Evolutionary conservation across 2,329 filamentous ascomycete species (phyloP).

Genomic region (Arthrobotrys entomopaga): DNA sequence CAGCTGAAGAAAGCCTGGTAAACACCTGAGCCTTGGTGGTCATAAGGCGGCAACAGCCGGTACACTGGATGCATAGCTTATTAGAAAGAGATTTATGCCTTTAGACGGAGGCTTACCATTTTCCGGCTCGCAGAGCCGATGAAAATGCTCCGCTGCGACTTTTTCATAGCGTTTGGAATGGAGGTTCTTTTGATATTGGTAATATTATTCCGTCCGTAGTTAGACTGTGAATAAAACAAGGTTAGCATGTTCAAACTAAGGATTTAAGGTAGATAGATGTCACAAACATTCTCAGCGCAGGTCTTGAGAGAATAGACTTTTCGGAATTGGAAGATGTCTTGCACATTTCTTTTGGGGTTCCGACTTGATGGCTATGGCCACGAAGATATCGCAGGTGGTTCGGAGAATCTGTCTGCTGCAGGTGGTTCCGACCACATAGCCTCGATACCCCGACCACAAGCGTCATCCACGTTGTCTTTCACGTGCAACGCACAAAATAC

Average conservation of each 20-base stretch:
- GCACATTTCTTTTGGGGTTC: background rate
- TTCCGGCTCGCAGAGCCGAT: background rate
- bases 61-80: background rate
- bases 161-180: background rate
- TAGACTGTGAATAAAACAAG: too few species aligned
- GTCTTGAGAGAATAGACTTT: background rate
- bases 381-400: slow-evolving; percentile 15
- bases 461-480: background rate
- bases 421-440: slow-evolving; percentile 13
- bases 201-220: background rate
- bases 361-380: slow-evolving; percentile 8
- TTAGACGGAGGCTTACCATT: background rate
- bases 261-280: too few species aligned
- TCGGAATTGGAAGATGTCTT: background rate
- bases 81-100: background rate
- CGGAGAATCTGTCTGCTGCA: background rate
- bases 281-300: too few species aligned
- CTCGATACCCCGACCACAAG: too few species aligned
- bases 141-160: background rate
- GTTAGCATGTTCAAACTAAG: too few species aligned
- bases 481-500: slow-evolving; percentile 15
- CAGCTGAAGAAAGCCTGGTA: slow-evolving; percentile 12
- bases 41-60: slow-evolving; percentile 34
- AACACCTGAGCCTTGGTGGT: slow-evolving; percentile 28
- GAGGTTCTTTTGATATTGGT: background rate